Evolutionary conservation across 108 stramenopile species (phyloP).

Genomic region (Epithemia pelagica): DNA sequence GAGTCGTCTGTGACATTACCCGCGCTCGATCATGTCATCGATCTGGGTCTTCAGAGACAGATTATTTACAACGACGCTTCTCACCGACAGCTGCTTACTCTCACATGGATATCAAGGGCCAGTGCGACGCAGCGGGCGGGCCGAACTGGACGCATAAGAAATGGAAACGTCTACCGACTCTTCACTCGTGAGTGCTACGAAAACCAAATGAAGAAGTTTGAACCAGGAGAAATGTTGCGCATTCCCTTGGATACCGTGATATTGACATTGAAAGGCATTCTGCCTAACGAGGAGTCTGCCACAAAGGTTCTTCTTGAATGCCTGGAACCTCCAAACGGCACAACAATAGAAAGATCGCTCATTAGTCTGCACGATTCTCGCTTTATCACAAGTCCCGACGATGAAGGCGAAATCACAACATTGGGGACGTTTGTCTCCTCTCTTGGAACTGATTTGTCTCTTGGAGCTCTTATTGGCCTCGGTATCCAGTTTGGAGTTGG

Average conservation of each 20-base stretch:
- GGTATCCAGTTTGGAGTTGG: constrained; percentile 84
- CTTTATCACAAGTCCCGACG: constrained; percentile 53
- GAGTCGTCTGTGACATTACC: constrained; percentile 96
- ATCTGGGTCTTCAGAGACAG: constrained; percentile 80
- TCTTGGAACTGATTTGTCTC: constrained; percentile 65
- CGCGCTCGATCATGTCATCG: constrained; percentile 93
- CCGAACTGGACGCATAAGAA: constrained; percentile 85
- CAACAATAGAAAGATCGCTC: constrained; percentile 72
- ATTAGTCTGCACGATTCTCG: constrained; percentile 52
- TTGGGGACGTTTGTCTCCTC: constrained; percentile 67
- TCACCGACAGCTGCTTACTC: constrained; percentile 73
- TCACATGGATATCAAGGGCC: constrained; percentile 85
- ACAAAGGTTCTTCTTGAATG: constrained; percentile 61
- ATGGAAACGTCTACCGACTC: constrained; percentile 86
- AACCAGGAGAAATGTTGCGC: constrained; percentile 71
- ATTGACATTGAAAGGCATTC: constrained; percentile 63
- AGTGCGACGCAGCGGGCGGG: constrained; percentile 92
- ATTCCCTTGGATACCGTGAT: constrained; percentile 79
- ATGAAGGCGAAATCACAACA: constrained; percentile 59
- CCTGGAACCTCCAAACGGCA: constrained; percentile 72
- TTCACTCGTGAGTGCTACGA: constrained; percentile 60
- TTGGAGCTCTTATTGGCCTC: constrained; percentile 75
- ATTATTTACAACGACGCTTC: constrained; percentile 64
- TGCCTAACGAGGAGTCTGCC: constrained; percentile 51
- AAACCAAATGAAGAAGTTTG: constrained; percentile 61